Conservation (phyloP, 2,329 filamentous ascomycete species). For the Bipolaris sorokiniana region DNA sequence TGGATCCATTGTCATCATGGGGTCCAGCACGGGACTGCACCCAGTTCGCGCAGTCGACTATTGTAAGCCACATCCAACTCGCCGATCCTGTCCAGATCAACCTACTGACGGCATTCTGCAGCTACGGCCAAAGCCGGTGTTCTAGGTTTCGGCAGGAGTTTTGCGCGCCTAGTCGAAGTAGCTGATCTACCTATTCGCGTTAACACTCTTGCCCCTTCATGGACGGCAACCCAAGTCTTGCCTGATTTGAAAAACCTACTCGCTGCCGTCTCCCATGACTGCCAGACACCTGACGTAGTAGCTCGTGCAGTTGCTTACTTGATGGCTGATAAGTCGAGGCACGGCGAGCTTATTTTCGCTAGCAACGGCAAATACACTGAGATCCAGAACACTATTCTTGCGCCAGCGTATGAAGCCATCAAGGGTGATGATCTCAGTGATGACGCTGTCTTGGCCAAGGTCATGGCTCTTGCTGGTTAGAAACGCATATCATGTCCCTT, state of each 20-base stretch:
- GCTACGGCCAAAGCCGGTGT: constrained; percentile 63
- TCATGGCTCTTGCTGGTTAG: constrained; percentile 20
- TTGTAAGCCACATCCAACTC: constrained; percentile 38
- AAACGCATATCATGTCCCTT: not conserved
- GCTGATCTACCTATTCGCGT: constrained; percentile 58
- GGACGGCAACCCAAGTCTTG: constrained; percentile 60
- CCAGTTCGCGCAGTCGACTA: constrained; percentile 61
- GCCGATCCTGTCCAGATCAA: not conserved
- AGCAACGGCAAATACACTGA: constrained; percentile 58
- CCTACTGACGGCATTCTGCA: constrained; percentile 24
- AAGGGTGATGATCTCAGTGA: constrained; percentile 28
- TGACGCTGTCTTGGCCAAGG: constrained; percentile 28
- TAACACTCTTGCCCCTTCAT: constrained; percentile 63
- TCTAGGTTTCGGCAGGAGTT: constrained; percentile 59
- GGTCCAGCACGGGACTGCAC: constrained; percentile 59
- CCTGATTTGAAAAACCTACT: constrained; percentile 52
- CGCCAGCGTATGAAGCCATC: constrained; percentile 27
- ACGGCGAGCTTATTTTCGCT: constrained; percentile 62
- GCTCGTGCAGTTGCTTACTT: constrained; percentile 58
- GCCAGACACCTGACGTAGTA: constrained; percentile 56
- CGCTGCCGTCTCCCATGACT: constrained; percentile 39
- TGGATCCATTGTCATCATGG: constrained; percentile 63
- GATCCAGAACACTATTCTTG: constrained; percentile 55
- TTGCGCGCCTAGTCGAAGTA: constrained; percentile 49
- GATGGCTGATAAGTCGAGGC: constrained; percentile 56